Evolutionary conservation across 1,284 basidiomycete species (phyloP), one percentile per base, ranked within the genome.

Genomic region (Termitomyces sp.): DNA sequence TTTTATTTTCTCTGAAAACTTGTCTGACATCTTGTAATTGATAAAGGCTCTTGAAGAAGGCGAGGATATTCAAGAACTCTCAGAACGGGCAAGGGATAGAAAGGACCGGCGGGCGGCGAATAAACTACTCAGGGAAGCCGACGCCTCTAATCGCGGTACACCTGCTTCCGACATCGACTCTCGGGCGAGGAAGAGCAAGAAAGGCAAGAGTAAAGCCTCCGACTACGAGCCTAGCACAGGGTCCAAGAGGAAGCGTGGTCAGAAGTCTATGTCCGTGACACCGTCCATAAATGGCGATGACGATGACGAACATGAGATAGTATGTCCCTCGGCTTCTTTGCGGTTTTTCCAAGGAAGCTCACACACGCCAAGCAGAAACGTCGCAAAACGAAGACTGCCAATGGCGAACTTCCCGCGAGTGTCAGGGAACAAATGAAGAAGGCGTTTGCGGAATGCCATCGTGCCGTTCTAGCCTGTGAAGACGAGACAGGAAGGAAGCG

Each of bases 341-440:
- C 26, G 42, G 33, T 49, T 35, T 42, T 33, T 34, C 37, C 13
- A 18, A 21, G 30, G 33, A 28, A 30, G 38, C 35, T 57, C 30
- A 53, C 46, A 14, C 31, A 38, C 31, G 18, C 44, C 42, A 28
- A 50, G 34, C 57, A 90, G 88, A 91, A 92, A 80, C 86, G 90
- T 54, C 84, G 88, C 50, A 89, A 87, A 72, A 83, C 78, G 33
- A 77, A 84, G 76, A 46, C 56, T 40, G 62, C 56, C 19, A 63
- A 59, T 53, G 66, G 63, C 48, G 86, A 88, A 37, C 60, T 86
- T 16, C 64, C 80, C 30, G 72, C 77, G 18, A 75, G 73, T 16
- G 64, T 83, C 43, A 81, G 83, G 46, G 86, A 91, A 35, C 83
- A 81, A 64, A 86, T 94, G 86, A 93, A 92, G 74, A 87, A 86